phyloP scores from a whole-genome alignment of 768 basidiomycete species.

The Suillus placidus region DNA sequence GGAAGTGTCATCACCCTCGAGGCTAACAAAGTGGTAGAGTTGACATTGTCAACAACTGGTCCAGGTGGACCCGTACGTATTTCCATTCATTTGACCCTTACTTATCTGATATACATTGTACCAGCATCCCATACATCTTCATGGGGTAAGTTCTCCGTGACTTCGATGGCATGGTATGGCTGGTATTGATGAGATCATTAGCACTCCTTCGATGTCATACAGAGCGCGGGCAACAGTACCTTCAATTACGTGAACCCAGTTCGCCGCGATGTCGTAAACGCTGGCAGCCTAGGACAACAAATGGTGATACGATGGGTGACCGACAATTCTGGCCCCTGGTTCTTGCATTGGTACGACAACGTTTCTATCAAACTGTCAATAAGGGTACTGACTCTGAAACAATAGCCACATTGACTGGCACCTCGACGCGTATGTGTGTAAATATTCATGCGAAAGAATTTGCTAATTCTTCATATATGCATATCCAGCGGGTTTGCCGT shows the following conservation, averaged over 20 bases:
- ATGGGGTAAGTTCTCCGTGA: conserved; percentile 36
- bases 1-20: conserved; percentile 27
- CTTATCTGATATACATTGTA: background rate
- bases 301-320: conserved; percentile 51
- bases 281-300: conserved; percentile 21
- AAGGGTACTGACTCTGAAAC: background rate
- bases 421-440: conserved; percentile 17
- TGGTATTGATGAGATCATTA: conserved; percentile 15
- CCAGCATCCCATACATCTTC: conserved; percentile 48
- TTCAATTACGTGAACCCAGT: conserved; percentile 58
- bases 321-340: conserved; percentile 54
- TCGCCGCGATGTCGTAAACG: conserved; percentile 47
- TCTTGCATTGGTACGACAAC: conserved; percentile 20
- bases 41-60: conserved; percentile 15
- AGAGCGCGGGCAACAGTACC: conserved; percentile 33
- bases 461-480: background rate
- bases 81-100: no score
- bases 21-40: conserved; percentile 32
- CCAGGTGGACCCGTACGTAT: conserved; percentile 5
- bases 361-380: no score
- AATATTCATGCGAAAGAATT: background rate
- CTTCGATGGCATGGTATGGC: background rate
- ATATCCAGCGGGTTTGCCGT: conserved; percentile 34
- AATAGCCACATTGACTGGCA: conserved; percentile 23
- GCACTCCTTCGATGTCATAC: conserved; percentile 50